Conservation (phyloP, 192 early-diverging fungal genomes). For the Coemansia sp. region DNA sequence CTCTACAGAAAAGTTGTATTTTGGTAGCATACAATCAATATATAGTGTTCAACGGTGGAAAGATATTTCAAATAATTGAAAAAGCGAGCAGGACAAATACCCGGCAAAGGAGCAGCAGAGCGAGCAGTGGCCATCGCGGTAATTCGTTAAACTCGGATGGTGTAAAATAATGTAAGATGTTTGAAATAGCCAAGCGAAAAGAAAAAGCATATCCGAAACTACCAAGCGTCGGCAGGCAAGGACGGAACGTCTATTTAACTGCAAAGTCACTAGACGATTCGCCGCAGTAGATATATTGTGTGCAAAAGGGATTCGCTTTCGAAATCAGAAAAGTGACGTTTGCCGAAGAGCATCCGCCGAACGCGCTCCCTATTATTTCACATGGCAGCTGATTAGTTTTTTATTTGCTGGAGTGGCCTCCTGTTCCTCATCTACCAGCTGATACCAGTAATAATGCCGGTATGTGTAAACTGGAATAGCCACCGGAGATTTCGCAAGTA, state of each 20-base stretch:
- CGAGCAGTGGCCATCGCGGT: not conserved
- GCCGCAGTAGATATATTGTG: not conserved
- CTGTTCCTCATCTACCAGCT: not conserved
- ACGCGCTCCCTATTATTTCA: slow-evolving; percentile 11
- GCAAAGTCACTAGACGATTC: not conserved
- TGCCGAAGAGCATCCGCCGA: not conserved
- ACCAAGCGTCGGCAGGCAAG: not conserved
- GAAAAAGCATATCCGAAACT: not conserved
- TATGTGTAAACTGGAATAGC: not conserved
- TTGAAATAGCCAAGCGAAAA: not conserved
- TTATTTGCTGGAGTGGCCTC: not conserved
- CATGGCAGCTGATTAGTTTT: slow-evolving; percentile 8
- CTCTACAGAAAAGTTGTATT: not conserved
- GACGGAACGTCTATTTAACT: slow-evolving; percentile 4
- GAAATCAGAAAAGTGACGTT: not conserved
- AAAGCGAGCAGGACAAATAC: not conserved
- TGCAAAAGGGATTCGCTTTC: not conserved
- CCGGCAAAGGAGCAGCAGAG: not conserved
- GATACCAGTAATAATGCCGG: not conserved
- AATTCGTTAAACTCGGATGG: not conserved
- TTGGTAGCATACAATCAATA: not conserved
- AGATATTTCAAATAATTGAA: not conserved
- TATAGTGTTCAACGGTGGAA: not conserved
- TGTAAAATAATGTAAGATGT: not conserved
- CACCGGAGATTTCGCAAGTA: not conserved